Conservation (phyloP, 257 asterid species). For the Knoxia roxburghii region DNA sequence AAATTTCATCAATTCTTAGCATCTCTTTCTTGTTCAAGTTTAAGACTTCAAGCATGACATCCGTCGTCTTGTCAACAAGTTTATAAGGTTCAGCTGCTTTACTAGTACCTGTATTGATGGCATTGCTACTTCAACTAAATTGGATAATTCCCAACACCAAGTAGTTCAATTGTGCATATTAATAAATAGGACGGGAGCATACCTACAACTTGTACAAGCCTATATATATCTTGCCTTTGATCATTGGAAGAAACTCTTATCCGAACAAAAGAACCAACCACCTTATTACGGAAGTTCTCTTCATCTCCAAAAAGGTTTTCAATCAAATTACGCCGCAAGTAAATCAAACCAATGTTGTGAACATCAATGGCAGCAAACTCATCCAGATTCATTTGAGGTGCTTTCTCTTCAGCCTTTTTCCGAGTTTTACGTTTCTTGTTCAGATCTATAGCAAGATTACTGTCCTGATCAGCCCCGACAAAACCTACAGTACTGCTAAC, state of each 20-base stretch:
- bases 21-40: constrained; percentile 78
- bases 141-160: constrained; percentile 6
- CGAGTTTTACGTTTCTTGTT: constrained; percentile 52
- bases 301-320: constrained; percentile 60
- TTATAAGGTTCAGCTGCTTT: constrained; percentile 64
- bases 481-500: constrained; percentile 36
- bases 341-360: constrained; percentile 77
- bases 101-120: constrained; percentile 51
- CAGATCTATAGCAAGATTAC: constrained; percentile 21
- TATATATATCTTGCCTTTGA: constrained; percentile 67
- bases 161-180: constrained; percentile 12
- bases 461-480: constrained; percentile 34
- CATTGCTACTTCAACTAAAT: constrained; percentile 2
- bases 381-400: constrained; percentile 41
- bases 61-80: constrained; percentile 64
- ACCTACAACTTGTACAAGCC: constrained; percentile 98
- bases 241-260: constrained; percentile 64
- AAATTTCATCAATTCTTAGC: constrained; percentile 60
- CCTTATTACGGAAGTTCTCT: constrained; percentile 58
- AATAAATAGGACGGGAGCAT: constrained; percentile 19
- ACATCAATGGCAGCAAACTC: constrained; percentile 85
- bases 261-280: constrained; percentile 73
- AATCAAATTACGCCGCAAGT: constrained; percentile 63
- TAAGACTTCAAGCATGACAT: constrained; percentile 77
- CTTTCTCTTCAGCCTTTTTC: constrained; percentile 50